A percentile compares a stretch with the other conserved stretches of the same genome.
phyloP scores from a whole-genome alignment of 2,329 filamentous ascomycete genomes.

The Diaporthe vaccinii region DNA sequence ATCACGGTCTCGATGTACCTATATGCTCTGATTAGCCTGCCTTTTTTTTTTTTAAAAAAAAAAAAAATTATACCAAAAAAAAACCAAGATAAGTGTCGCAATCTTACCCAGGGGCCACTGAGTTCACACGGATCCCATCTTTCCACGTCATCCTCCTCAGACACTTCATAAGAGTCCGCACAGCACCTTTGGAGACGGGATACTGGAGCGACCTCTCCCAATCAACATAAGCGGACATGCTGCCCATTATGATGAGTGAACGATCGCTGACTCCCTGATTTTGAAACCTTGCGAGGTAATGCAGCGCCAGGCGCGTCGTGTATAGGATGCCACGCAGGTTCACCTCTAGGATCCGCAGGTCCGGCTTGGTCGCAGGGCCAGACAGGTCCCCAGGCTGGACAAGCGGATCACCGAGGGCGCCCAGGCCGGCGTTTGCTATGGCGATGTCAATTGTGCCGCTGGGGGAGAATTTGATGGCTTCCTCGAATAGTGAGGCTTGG shows the following conservation, averaged over 20 bases:
- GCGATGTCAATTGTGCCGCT: background rate
- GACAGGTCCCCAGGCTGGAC: background rate
- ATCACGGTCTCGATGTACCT: background rate
- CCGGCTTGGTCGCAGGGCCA: background rate
- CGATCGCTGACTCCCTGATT: background rate
- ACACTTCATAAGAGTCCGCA: background rate
- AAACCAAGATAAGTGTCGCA: too few relatives aligned
- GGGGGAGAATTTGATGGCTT: background rate
- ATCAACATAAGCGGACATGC: background rate
- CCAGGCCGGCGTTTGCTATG: background rate
- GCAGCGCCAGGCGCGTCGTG: background rate
- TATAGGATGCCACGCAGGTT: background rate
- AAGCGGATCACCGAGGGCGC: background rate
- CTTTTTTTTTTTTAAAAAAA: too few relatives aligned
- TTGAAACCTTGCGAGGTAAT: background rate
- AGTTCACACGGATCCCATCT: background rate
- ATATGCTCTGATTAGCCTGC: background rate
- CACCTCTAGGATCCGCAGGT: background rate
- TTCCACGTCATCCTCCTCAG: background rate
- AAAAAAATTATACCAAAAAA: too few relatives aligned
- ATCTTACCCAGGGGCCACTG: background rate
- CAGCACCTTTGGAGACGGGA: background rate
- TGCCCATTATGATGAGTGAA: background rate
- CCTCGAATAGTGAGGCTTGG: background rate
- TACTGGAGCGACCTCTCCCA: constrained; percentile 1